Conservation (phyloP, 2,329 filamentous ascomycete genomes). For the Penicillium verrucosum region DNA sequence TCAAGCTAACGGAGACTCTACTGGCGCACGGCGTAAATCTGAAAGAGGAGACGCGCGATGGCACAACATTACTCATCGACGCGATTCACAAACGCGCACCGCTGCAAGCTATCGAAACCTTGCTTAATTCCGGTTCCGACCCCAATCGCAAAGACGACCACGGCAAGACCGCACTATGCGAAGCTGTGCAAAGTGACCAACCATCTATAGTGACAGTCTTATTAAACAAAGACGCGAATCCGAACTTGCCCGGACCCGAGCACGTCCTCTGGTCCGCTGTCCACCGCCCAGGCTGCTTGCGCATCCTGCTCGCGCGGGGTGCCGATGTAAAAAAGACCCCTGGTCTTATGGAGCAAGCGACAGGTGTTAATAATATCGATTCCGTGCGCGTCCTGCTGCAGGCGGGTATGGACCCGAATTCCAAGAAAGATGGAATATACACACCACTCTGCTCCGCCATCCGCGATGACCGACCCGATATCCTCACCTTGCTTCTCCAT, state of each 20-base stretch:
- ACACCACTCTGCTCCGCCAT: slow-evolving; percentile 67
- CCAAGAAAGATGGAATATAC: slow-evolving; percentile 64
- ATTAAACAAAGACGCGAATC: slow-evolving; percentile 60
- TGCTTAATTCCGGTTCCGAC: slow-evolving; percentile 60
- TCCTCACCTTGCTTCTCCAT: slow-evolving; percentile 58
- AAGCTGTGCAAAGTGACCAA: slow-evolving; percentile 57
- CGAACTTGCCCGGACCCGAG: slow-evolving; percentile 67
- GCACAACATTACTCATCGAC: slow-evolving; percentile 60
- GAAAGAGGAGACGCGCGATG: slow-evolving; percentile 53
- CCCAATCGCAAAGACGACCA: slow-evolving; percentile 59
- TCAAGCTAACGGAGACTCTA: slow-evolving; percentile 58
- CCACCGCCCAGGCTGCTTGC: slow-evolving; percentile 57
- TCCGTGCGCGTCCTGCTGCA: slow-evolving; percentile 57
- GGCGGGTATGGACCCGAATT: slow-evolving; percentile 59
- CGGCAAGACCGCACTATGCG: slow-evolving; percentile 62
- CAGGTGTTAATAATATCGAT: slow-evolving; percentile 62
- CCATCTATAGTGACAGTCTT: slow-evolving; percentile 55
- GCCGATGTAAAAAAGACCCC: slow-evolving; percentile 60
- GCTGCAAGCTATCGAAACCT: slow-evolving; percentile 54
- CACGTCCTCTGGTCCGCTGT: slow-evolving; percentile 66
- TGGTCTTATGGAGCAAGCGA: slow-evolving; percentile 62
- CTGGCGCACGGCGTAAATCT: slow-evolving; percentile 61
- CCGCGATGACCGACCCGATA: slow-evolving; percentile 61
- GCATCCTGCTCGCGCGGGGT: slow-evolving; percentile 57
- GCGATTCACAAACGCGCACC: slow-evolving; percentile 60